Conservation (phyloP, 495 filamentous ascomycete genomes). For the Schizothecium vesticola region DNA sequence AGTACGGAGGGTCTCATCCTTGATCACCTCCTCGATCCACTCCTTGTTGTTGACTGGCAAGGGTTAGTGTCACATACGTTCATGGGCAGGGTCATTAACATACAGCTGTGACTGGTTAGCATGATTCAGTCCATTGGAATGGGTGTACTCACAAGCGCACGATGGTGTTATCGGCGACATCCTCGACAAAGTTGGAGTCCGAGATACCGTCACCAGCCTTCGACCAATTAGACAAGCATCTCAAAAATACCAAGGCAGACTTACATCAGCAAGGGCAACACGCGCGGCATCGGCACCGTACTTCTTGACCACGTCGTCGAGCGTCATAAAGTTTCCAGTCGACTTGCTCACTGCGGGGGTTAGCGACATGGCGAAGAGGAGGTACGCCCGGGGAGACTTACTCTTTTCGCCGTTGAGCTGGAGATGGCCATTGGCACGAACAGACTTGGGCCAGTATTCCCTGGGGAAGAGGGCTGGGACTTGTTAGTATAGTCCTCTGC, state of each 20-base stretch:
- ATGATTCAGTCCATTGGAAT: neutral
- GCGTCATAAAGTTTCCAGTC: conserved; percentile 92
- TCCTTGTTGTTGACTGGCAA: conserved; percentile 60
- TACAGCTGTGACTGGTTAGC: neutral
- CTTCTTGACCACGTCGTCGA: conserved; percentile 79
- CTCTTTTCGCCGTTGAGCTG: conserved; percentile 92
- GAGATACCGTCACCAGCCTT: conserved; percentile 77
- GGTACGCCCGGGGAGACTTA: neutral
- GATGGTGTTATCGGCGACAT: conserved; percentile 85
- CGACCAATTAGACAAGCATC: neutral
- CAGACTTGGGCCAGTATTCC: conserved; percentile 77
- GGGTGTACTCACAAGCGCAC: conserved; percentile 60
- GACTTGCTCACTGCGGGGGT: conserved; percentile 64
- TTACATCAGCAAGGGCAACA: conserved; percentile 83
- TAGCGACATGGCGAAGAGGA: neutral
- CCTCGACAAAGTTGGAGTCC: conserved; percentile 97
- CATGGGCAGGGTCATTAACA: neutral
- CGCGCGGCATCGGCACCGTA: conserved; percentile 91
- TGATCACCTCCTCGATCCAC: conserved; percentile 82
- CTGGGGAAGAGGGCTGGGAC: conserved; percentile 62
- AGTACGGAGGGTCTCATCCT: conserved; percentile 66
- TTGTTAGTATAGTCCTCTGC: neutral
- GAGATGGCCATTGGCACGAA: conserved; percentile 88
- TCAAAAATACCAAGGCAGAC: neutral
- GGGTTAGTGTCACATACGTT: neutral